These are phyloP conservation scores for Phyllachora maydis DNA, from an alignment of 2,329 filamentous ascomycete species.

Conservation along the genomic window DNA sequence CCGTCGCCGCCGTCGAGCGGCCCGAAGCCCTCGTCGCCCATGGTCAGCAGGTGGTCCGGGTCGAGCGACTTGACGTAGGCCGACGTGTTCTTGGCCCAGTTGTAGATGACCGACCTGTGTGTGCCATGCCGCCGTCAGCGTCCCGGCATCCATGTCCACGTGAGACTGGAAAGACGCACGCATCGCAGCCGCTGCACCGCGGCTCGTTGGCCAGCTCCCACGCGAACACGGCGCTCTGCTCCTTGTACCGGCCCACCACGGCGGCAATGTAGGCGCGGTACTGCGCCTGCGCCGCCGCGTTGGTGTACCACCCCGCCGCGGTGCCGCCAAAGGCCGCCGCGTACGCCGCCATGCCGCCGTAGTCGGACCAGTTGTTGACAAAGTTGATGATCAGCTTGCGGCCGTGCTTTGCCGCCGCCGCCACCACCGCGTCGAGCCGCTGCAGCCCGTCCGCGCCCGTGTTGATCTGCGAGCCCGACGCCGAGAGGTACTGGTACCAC, in stretches of 20 bases:
- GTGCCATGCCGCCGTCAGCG: no score
- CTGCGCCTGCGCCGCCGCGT: constrained; percentile 26
- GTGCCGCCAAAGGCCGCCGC: constrained; percentile 26
- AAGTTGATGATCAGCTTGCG: constrained; percentile 42
- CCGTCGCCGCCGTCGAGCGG: constrained; percentile 20
- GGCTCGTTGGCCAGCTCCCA: constrained; percentile 36
- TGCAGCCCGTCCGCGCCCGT: constrained; percentile 37
- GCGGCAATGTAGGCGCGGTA: constrained; percentile 30
- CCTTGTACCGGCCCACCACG: constrained; percentile 24
- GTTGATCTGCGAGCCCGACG: constrained; percentile 32
- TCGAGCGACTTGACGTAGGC: constrained; percentile 45
- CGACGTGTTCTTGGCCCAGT: constrained; percentile 36
- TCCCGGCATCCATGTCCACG: neutral
- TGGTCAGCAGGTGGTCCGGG: constrained; percentile 37
- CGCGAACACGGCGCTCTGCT: constrained; percentile 25
- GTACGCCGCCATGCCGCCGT: constrained; percentile 39
- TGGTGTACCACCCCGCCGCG: constrained; percentile 31
- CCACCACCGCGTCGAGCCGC: constrained; percentile 40
- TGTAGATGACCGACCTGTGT: constrained; percentile 24
- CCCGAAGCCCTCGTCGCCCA: constrained; percentile 35
- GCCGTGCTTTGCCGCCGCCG: constrained; percentile 30
- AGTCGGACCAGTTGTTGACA: constrained; percentile 49
- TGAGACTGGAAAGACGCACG: constrained; percentile 5
- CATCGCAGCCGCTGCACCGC: constrained; percentile 33
- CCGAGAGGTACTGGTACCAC: constrained; percentile 30